Percentiles rank a stretch among this genome's conserved stretches.
Conservation (phyloP, 108 stramenopile genomes). For the Cyclostephanos tholiformis region DNA sequence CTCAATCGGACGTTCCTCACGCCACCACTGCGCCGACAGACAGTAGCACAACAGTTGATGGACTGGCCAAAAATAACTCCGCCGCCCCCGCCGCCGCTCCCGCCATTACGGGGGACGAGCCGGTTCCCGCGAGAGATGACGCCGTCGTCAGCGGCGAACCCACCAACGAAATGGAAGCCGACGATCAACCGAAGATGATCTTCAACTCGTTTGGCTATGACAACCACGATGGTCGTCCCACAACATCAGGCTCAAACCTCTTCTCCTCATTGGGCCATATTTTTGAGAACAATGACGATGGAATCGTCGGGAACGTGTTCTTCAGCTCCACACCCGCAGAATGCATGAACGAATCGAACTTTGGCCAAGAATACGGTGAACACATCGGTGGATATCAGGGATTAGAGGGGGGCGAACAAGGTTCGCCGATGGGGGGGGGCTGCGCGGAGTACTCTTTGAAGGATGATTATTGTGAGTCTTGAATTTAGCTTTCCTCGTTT, state of each 20-base stretch:
- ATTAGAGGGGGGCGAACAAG: neutral
- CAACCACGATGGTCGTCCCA: neutral
- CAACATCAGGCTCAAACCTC: constrained; percentile 1
- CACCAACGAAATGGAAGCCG: neutral
- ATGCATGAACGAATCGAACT: neutral
- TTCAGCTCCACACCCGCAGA: neutral
- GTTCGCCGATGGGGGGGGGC: neutral
- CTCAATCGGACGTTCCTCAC: neutral
- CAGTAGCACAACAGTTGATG: neutral
- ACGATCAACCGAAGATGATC: neutral
- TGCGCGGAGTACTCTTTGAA: neutral
- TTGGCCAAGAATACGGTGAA: constrained; percentile 9
- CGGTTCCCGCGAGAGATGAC: neutral
- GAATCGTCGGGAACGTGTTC: neutral
- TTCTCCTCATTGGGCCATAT: neutral
- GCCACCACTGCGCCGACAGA: neutral
- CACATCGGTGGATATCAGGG: neutral
- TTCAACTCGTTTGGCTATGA: neutral
- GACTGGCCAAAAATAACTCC: neutral
- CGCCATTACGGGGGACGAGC: neutral
- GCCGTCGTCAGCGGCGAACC: neutral
- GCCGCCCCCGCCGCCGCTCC: neutral
- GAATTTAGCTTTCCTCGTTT: neutral
- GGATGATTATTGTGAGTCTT: constrained; percentile 5
- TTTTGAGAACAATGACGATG: constrained; percentile 3